Evolutionary conservation across 2,329 filamentous ascomycete species (phyloP).

Genomic region (Ophidiomyces ophidiicola): DNA sequence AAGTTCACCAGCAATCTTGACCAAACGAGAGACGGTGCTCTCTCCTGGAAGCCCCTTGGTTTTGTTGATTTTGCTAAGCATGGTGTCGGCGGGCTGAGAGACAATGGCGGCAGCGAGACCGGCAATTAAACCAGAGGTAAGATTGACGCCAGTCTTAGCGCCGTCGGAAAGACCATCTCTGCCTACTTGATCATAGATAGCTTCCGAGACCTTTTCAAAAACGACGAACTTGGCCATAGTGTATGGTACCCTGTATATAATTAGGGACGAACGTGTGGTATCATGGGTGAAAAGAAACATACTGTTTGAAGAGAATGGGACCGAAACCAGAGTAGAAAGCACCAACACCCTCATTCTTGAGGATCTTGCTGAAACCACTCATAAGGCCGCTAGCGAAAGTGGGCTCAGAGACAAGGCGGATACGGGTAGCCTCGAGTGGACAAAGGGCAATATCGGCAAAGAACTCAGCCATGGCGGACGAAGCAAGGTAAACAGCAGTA

Average conservation of each 20-base stretch:
- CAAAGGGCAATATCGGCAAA: constrained; percentile 59
- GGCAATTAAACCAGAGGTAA: constrained; percentile 72
- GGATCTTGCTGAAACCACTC: constrained; percentile 70
- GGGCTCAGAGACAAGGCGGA: constrained; percentile 80
- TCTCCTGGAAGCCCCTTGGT: constrained; percentile 77
- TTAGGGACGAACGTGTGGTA: constrained; percentile 14
- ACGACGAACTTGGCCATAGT: constrained; percentile 94
- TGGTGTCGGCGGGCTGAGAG: constrained; percentile 84
- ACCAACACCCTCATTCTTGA: constrained; percentile 67
- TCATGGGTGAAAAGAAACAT: constrained; percentile 25
- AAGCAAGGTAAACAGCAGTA: constrained; percentile 66
- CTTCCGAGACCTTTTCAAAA: constrained; percentile 76
- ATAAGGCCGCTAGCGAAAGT: constrained; percentile 71
- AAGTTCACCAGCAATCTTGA: constrained; percentile 83
- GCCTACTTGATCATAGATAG: constrained; percentile 56
- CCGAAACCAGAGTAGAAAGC: constrained; percentile 89
- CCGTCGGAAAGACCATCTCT: constrained; percentile 56
- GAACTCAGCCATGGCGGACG: constrained; percentile 50
- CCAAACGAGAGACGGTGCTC: constrained; percentile 63
- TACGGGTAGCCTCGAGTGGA: constrained; percentile 86
- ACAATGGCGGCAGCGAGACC: constrained; percentile 77
- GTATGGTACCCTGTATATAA: constrained; percentile 59
- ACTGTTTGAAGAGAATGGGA: constrained; percentile 75
- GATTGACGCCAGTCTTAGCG: constrained; percentile 68
- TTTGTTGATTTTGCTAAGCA: constrained; percentile 96